Evolutionary conservation across 2,329 filamentous ascomycete species (phyloP).

Genomic region (Trichophyton schoenleinii): DNA sequence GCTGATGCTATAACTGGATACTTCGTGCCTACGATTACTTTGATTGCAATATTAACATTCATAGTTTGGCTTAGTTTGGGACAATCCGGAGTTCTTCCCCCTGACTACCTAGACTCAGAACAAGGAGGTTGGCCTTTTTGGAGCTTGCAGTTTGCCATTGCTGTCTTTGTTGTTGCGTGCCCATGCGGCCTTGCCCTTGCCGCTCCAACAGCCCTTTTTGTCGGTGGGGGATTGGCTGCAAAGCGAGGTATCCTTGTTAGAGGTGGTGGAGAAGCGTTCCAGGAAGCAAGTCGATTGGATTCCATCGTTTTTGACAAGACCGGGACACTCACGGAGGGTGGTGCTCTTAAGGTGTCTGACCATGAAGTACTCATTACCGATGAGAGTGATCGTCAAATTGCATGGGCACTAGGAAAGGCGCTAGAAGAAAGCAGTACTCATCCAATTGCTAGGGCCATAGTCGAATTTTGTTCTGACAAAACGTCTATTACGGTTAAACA

Average conservation of each 20-base stretch:
- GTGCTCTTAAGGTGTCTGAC: constrained; percentile 45
- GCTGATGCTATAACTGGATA: constrained; percentile 38
- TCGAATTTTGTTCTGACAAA: constrained; percentile 34
- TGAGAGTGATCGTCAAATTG: constrained; percentile 23
- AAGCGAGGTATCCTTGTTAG: constrained; percentile 70
- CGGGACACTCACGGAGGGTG: constrained; percentile 61
- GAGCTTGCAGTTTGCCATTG: constrained; percentile 56
- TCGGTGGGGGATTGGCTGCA: constrained; percentile 67
- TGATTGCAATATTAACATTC: constrained; percentile 37
- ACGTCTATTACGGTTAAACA: constrained; percentile 18
- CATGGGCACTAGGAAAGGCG: constrained; percentile 36
- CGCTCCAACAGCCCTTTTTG: constrained; percentile 77
- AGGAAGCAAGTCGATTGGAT: constrained; percentile 66
- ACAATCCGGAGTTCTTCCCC: constrained; percentile 30
- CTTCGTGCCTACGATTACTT: constrained; percentile 38
- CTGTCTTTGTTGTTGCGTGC: constrained; percentile 77
- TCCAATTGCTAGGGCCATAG: constrained; percentile 45
- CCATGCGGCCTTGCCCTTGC: constrained; percentile 73
- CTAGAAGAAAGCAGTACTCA: constrained; percentile 50
- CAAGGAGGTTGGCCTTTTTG: constrained; percentile 41
- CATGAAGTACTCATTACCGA: constrained; percentile 31
- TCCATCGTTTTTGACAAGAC: constrained; percentile 84
- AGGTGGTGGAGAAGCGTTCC: constrained; percentile 73
- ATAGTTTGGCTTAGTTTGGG: constrained; percentile 37
- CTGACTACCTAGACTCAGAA: constrained; percentile 39